Conservation (phyloP, 345 rosid genomes). For the Gossypium herbaceum region DNA sequence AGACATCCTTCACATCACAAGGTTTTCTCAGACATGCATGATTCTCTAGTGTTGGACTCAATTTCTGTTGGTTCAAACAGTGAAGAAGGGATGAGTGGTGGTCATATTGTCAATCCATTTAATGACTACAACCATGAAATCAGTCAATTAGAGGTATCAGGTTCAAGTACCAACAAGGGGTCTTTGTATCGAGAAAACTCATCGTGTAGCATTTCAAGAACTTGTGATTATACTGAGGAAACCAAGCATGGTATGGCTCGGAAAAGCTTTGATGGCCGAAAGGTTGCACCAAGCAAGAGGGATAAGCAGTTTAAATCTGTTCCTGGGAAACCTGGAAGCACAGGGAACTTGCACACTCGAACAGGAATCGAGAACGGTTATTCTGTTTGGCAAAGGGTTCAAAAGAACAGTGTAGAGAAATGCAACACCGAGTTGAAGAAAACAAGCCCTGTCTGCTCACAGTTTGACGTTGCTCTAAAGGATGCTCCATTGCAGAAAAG, state of each 20-base stretch:
- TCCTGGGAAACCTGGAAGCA: constrained; percentile 19
- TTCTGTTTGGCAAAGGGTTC: constrained; percentile 52
- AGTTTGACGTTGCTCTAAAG: constrained; percentile 13
- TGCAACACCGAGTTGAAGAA: constrained; percentile 23
- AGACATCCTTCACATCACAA: constrained; percentile 7
- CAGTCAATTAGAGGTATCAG: constrained; percentile 19
- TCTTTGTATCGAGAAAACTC: constrained; percentile 11
- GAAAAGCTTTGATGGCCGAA: constrained; percentile 12
- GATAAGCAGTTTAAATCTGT: constrained; percentile 29
- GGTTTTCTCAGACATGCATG: constrained; percentile 19
- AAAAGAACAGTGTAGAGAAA: constrained; percentile 25
- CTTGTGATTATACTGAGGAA: constrained; percentile 9
- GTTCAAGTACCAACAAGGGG: constrained; percentile 13
- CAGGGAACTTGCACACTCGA: constrained; percentile 22
- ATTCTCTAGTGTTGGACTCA: constrained; percentile 24
- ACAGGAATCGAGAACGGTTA: constrained; percentile 35
- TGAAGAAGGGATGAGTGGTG: constrained; percentile 18
- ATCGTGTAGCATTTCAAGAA: constrained; percentile 21
- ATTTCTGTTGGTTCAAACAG: constrained; percentile 31
- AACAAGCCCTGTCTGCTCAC: constrained; percentile 14
- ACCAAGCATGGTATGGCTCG: constrained; percentile 15
- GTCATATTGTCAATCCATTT: constrained; percentile 18
- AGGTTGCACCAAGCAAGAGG: constrained; percentile 22
- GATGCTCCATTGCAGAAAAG: constrained; percentile 18
- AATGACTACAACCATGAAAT: background rate